Evolutionary conservation across 164 flowering plant species (phyloP).

Genomic region (Malania oleifera): DNA sequence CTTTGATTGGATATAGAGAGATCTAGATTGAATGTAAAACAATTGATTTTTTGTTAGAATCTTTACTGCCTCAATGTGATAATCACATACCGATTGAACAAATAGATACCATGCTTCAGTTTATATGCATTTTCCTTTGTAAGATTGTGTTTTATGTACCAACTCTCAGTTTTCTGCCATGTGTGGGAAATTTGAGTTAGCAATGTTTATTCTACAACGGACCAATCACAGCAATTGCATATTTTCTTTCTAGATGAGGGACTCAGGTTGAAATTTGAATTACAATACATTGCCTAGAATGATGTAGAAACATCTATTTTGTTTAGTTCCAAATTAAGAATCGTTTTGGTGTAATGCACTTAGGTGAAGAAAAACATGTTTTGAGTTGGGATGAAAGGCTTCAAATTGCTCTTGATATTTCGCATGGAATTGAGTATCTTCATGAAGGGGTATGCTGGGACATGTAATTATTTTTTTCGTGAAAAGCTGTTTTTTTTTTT

Average conservation of each 20-base stretch:
- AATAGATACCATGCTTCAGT: neutral
- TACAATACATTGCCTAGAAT: neutral
- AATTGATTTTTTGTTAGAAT: too few species aligned
- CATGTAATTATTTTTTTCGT: neutral
- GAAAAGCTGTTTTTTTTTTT: neutral
- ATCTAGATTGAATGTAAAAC: too few species aligned
- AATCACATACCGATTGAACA: too few species aligned
- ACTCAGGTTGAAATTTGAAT: too few species aligned
- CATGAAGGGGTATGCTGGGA: conserved; percentile 85
- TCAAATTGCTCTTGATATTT: conserved; percentile 82
- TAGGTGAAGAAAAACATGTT: conserved; percentile 47
- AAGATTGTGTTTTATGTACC: neutral
- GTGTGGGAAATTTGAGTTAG: too few species aligned
- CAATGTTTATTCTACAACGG: too few species aligned
- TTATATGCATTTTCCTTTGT: neutral
- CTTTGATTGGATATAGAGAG: too few species aligned
- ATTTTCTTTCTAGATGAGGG: too few species aligned
- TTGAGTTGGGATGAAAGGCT: conserved; percentile 93
- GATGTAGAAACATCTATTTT: neutral
- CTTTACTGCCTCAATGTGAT: too few species aligned
- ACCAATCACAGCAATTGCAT: too few species aligned
- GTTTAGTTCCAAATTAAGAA: neutral
- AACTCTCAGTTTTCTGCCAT: too few species aligned
- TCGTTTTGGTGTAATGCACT: conserved; percentile 13
- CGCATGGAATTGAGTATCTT: conserved; percentile 97